These are phyloP conservation scores for Quercus tomentella DNA, from an alignment of 331 rosid genomes.

Conservation along the genomic window DNA sequence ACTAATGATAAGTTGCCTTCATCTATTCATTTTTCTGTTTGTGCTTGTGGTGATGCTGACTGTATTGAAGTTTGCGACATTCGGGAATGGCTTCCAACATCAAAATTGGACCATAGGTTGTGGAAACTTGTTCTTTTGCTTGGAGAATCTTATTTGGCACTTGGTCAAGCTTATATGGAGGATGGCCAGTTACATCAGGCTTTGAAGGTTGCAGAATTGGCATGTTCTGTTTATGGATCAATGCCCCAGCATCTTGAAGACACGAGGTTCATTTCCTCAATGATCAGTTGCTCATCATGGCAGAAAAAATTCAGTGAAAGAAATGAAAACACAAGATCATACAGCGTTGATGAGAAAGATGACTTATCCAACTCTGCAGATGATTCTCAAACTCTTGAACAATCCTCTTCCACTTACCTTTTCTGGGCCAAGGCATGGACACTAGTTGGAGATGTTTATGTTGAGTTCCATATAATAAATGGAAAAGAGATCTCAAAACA, in stretches of 20 bases:
- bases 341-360: conserved; percentile 28
- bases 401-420: conserved; percentile 67
- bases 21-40: conserved; percentile 60
- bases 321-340: conserved; percentile 35
- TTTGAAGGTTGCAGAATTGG: conserved; percentile 81
- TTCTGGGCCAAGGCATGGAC: conserved; percentile 98
- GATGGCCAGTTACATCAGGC: conserved; percentile 81
- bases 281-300: conserved; percentile 51
- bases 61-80: conserved; percentile 98
- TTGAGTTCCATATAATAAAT: conserved; percentile 56
- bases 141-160: conserved; percentile 96
- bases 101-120: conserved; percentile 80
- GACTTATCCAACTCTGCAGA: conserved; percentile 31
- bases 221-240: conserved; percentile 92
- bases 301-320: conserved; percentile 32
- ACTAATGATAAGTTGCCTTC: conserved; percentile 44
- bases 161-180: conserved; percentile 84
- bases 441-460: conserved; percentile 82
- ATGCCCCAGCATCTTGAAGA: conserved; percentile 94
- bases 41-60: conserved; percentile 96
- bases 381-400: conserved; percentile 44
- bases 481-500: conserved; percentile 46
- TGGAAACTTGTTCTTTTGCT: conserved; percentile 98
- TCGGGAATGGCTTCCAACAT: conserved; percentile 92
- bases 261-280: conserved; percentile 77